Evolutionary conservation across 2,329 filamentous ascomycete species (phyloP).

Genomic region (Penicillium sp.): DNA sequence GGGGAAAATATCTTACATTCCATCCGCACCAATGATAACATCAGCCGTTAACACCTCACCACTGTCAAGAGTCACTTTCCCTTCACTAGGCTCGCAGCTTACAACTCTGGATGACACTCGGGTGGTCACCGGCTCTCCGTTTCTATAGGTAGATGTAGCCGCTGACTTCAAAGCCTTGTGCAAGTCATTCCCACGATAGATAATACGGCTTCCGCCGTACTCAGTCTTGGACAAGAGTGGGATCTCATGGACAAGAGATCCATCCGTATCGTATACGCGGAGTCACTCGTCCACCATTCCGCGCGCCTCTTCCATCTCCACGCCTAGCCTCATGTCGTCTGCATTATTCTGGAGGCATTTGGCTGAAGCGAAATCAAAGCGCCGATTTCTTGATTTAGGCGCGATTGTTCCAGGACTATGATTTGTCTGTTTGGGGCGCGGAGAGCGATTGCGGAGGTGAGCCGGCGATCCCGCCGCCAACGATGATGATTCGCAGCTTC

Average conservation of each 20-base stretch:
- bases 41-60: slow-evolving; percentile 22
- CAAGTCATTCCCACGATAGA: slow-evolving; percentile 27
- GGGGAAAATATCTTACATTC: slow-evolving; percentile 17
- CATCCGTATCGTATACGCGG: slow-evolving; percentile 25
- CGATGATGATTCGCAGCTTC: slow-evolving; percentile 45
- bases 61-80: slow-evolving; percentile 14
- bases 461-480: slow-evolving; percentile 46
- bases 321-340: slow-evolving; percentile 14
- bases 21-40: slow-evolving; percentile 33
- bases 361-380: slow-evolving; percentile 50
- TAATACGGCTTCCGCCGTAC: slow-evolving; percentile 21
- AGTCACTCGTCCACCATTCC: slow-evolving; percentile 25
- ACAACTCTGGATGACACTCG: slow-evolving; percentile 16
- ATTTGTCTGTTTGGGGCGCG: slow-evolving; percentile 23
- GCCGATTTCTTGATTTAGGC: slow-evolving; percentile 44
- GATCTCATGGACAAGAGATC: slow-evolving; percentile 16
- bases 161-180: slow-evolving; percentile 21
- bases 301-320: slow-evolving; percentile 5
- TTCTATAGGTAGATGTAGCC: not conserved
- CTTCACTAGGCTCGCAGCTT: slow-evolving; percentile 6
- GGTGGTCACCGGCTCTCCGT: slow-evolving; percentile 11
- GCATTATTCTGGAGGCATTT: slow-evolving; percentile 44
- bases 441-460: slow-evolving; percentile 35
- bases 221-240: slow-evolving; percentile 16
- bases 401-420: slow-evolving; percentile 26